Conservation (phyloP, 2,329 filamentous ascomycete genomes). For the Calonectria crousiana region DNA sequence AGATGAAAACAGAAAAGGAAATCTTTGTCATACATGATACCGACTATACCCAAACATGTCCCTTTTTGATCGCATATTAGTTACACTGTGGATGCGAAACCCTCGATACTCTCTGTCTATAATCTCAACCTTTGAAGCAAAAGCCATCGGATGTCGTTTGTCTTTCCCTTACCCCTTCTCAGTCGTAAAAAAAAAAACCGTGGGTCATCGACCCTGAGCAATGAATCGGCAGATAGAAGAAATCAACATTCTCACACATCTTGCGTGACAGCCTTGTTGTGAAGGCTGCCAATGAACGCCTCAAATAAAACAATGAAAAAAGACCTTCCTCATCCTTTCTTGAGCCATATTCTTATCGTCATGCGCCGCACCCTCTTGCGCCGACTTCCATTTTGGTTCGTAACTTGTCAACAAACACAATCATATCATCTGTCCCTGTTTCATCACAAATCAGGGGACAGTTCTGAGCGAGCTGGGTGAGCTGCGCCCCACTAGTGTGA, state of each 20-base stretch:
- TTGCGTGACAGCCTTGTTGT: constrained; percentile 25
- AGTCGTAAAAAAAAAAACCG: constrained; percentile 37
- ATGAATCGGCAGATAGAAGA: constrained; percentile 37
- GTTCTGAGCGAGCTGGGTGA: constrained; percentile 21
- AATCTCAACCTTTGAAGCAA: constrained; percentile 49
- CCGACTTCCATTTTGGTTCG: constrained; percentile 22
- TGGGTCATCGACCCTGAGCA: constrained; percentile 41
- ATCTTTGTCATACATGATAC: constrained; percentile 51
- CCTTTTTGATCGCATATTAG: constrained; percentile 52
- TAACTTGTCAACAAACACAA: constrained; percentile 16
- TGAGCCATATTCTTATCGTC: constrained; percentile 28
- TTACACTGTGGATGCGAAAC: constrained; percentile 50
- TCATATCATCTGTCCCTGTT: background rate
- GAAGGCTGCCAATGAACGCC: constrained; percentile 37
- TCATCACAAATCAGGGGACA: constrained; percentile 6
- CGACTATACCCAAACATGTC: constrained; percentile 49
- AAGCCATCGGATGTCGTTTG: constrained; percentile 44
- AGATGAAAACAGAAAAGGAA: constrained; percentile 43
- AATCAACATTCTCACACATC: constrained; percentile 36
- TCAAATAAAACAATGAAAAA: constrained; percentile 31
- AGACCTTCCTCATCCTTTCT: constrained; percentile 28
- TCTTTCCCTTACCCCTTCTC: constrained; percentile 37
- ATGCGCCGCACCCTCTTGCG: constrained; percentile 15
- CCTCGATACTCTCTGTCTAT: constrained; percentile 50
- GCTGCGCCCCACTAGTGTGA: constrained; percentile 57